These are phyloP conservation scores for Amanita pseudoporphyria DNA, from an alignment of 768 basidiomycete species.

Conservation along the genomic window DNA sequence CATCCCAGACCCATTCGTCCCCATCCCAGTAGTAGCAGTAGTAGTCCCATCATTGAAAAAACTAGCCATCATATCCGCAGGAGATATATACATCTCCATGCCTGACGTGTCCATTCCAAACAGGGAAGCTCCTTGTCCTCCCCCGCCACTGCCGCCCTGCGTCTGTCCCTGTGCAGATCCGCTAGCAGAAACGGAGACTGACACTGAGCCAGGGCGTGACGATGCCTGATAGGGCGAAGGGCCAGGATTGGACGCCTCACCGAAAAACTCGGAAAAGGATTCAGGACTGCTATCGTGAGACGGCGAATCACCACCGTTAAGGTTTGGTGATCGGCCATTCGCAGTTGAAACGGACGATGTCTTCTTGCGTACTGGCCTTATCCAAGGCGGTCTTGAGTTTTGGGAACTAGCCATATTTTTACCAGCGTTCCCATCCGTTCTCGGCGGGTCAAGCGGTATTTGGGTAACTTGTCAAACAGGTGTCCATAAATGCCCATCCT, in stretches of 20 bases:
- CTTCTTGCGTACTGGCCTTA: constrained; percentile 81
- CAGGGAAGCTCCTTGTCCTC: neutral
- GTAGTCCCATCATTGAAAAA: constrained; percentile 45
- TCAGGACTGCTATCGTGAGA: constrained; percentile 53
- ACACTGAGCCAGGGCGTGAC: constrained; percentile 10
- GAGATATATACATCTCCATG: constrained; percentile 38
- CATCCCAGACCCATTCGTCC: neutral
- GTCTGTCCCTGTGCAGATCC: neutral
- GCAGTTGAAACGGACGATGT: constrained; percentile 28
- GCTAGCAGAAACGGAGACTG: constrained; percentile 7
- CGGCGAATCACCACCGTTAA: constrained; percentile 31
- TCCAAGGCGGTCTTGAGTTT: constrained; percentile 65
- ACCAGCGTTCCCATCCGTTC: constrained; percentile 43
- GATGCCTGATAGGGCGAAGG: constrained; percentile 13
- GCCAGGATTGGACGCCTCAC: constrained; percentile 17
- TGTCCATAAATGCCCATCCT: neutral
- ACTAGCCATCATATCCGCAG: constrained; percentile 46
- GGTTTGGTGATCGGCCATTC: constrained; percentile 24
- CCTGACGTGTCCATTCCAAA: constrained; percentile 2
- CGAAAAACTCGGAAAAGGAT: constrained; percentile 57
- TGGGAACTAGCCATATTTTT: constrained; percentile 19
- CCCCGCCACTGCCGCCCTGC: neutral
- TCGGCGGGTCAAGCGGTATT: constrained; percentile 72
- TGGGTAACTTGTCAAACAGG: constrained; percentile 52
- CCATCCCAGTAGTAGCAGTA: constrained; percentile 17